These are phyloP conservation scores for Pelagophyceae sp. DNA, from an alignment of 352 stramenopile species.

Conservation along the genomic window DNA sequence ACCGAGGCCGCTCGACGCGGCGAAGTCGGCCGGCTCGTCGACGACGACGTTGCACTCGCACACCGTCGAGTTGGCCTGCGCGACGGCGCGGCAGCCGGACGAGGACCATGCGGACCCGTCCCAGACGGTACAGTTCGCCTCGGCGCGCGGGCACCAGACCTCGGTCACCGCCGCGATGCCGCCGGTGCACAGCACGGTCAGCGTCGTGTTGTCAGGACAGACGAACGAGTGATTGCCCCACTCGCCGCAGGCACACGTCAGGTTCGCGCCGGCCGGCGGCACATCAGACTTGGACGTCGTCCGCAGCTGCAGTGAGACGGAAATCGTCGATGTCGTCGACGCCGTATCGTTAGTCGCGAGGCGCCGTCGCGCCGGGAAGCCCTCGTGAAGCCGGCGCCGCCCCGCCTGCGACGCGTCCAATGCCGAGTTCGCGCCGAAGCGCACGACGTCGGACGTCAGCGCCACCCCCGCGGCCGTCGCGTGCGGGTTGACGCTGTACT, in stretches of 20 bases:
- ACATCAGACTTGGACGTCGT: not conserved
- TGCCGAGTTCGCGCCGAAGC: not conserved
- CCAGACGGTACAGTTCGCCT: not conserved
- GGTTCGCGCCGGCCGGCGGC: not conserved
- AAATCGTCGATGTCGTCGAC: not conserved
- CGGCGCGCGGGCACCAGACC: not conserved
- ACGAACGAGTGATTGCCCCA: not conserved
- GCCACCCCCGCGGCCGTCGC: not conserved
- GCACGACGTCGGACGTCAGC: not conserved
- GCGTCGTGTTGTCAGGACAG: not conserved
- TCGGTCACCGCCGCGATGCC: not conserved
- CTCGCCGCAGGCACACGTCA: constrained; percentile 4
- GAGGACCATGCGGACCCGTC: not conserved
- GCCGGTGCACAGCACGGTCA: not conserved
- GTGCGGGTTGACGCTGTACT: not conserved
- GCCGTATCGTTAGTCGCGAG: not conserved
- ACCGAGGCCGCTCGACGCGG: not conserved
- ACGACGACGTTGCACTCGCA: not conserved
- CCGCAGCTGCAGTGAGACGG: too few species aligned
- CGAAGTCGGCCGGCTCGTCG: not conserved
- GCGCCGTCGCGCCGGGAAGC: not conserved
- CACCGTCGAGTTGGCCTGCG: not conserved
- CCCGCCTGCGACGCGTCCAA: not conserved
- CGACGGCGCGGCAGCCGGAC: not conserved
- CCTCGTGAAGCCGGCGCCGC: not conserved